A percentile compares a stretch with the other conserved stretches of the same genome.
Conservation (phyloP, 106 monocot species). For the Triglochin maritima region DNA sequence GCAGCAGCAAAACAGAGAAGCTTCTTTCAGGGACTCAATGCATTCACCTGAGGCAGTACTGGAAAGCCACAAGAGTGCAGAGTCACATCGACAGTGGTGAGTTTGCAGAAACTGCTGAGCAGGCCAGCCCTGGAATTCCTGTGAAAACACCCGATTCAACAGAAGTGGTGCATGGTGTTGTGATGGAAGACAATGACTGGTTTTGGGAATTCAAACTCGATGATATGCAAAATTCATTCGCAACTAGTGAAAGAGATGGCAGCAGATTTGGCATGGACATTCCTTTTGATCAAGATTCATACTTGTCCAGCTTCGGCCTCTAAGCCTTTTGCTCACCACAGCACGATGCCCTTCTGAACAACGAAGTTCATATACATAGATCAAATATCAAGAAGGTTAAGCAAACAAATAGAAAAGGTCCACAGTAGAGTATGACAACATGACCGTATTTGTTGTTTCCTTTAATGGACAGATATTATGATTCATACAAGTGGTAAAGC, state of each 20-base stretch:
- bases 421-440: no score
- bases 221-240: constrained; percentile 26
- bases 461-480: no score
- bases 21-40: constrained; percentile 9
- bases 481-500: no score
- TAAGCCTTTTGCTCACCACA: constrained; percentile 19
- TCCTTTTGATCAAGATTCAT: constrained; percentile 26
- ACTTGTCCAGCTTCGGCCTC: constrained; percentile 18
- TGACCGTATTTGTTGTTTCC: no score
- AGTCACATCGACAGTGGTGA: constrained; percentile 45
- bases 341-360: constrained; percentile 32
- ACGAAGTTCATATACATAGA: not conserved
- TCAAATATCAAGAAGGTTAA: not conserved
- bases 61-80: constrained; percentile 40
- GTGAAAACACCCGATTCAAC: not conserved
- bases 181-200: constrained; percentile 51
- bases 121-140: not conserved
- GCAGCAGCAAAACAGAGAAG: constrained; percentile 8
- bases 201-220: constrained; percentile 44
- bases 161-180: not conserved
- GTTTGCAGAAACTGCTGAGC: constrained; percentile 2
- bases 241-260: not conserved
- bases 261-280: not conserved
- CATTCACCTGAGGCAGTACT: constrained; percentile 21
- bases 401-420: not conserved